Conservation (phyloP, 2,329 filamentous ascomycete genomes). For the Neurospora crassa region DNA sequence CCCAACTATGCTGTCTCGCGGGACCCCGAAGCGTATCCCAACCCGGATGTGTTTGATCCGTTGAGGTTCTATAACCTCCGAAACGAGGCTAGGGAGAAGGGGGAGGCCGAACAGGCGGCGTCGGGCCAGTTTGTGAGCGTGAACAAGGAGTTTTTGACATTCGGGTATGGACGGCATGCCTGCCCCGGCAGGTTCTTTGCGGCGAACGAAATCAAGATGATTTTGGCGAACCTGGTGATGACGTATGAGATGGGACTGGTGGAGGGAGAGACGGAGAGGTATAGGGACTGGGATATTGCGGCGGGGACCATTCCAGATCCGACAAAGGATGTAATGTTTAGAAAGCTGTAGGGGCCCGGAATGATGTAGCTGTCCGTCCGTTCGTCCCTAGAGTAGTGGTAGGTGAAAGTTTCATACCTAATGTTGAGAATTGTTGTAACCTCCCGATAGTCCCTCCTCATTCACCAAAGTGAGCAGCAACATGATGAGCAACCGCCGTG, state of each 20-base stretch:
- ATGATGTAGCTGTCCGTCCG: background rate
- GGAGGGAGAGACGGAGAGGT: constrained; percentile 17
- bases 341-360: constrained; percentile 3
- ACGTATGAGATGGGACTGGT: constrained; percentile 21
- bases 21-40: constrained; percentile 27
- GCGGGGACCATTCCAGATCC: constrained; percentile 14
- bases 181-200: constrained; percentile 31
- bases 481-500: constrained; percentile 56
- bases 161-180: constrained; percentile 32
- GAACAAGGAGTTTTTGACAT: constrained; percentile 24
- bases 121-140: constrained; percentile 32
- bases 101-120: constrained; percentile 21
- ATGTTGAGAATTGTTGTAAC: background rate
- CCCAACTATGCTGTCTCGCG: constrained; percentile 26
- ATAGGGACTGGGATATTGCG: constrained; percentile 18
- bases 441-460: constrained; percentile 6
- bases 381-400: too few relatives aligned
- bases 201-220: constrained; percentile 28
- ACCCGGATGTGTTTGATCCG: constrained; percentile 29
- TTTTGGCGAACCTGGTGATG: constrained; percentile 21
- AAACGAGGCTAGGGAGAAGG: constrained; percentile 17
- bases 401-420: too few relatives aligned
- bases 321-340: constrained; percentile 18
- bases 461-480: constrained; percentile 46
- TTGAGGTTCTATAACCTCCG: constrained; percentile 29